Percentiles rank a stretch among this genome's conserved stretches.
These are phyloP conservation scores for Suillus weaverae DNA, from an alignment of 768 basidiomycete species.

Conservation along the genomic window DNA sequence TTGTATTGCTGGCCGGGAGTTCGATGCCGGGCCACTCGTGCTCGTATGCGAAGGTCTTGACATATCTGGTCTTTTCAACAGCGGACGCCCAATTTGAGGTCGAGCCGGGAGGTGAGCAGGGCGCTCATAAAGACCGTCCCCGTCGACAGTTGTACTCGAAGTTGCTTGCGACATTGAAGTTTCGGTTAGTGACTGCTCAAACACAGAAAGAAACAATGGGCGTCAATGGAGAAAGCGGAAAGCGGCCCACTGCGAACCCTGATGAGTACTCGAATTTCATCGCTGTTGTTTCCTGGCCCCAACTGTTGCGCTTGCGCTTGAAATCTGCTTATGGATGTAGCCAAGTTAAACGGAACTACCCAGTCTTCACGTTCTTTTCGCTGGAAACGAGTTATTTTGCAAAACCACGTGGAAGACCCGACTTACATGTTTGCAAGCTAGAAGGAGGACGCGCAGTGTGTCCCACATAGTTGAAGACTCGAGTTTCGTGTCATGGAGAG, in stretches of 20 bases:
- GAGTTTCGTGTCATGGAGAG: conserved; percentile 25
- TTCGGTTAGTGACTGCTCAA: conserved; percentile 44
- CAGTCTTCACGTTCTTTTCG: conserved; percentile 43
- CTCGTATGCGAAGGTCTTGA: conserved; percentile 13
- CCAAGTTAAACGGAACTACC: conserved; percentile 43
- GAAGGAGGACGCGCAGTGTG: conserved; percentile 23
- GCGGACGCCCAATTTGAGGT: conserved; percentile 15
- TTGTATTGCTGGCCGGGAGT: conserved; percentile 12
- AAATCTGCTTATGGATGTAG: conserved; percentile 34
- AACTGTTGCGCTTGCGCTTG: conserved; percentile 27
- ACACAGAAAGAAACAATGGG: conserved; percentile 40
- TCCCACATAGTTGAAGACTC: conserved; percentile 25
- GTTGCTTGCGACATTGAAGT: conserved; percentile 19
- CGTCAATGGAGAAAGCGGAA: conserved; percentile 36
- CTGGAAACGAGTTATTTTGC: conserved; percentile 35
- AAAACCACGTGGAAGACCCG: conserved; percentile 8
- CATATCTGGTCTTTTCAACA: conserved; percentile 16
- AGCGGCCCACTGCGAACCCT: conserved; percentile 58
- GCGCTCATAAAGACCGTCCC: conserved; percentile 13
- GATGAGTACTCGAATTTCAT: conserved; percentile 44
- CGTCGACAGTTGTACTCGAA: conserved; percentile 16
- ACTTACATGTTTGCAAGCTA: conserved; percentile 27
- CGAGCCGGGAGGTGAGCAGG: conserved; percentile 31
- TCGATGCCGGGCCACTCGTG: conserved; percentile 14
- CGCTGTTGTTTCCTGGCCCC: conserved; percentile 21